Evolutionary conservation across 2,329 filamentous ascomycete genomes (phyloP), one percentile per base, ranked within the genome.

Genomic region (Penicillium digitatum): DNA sequence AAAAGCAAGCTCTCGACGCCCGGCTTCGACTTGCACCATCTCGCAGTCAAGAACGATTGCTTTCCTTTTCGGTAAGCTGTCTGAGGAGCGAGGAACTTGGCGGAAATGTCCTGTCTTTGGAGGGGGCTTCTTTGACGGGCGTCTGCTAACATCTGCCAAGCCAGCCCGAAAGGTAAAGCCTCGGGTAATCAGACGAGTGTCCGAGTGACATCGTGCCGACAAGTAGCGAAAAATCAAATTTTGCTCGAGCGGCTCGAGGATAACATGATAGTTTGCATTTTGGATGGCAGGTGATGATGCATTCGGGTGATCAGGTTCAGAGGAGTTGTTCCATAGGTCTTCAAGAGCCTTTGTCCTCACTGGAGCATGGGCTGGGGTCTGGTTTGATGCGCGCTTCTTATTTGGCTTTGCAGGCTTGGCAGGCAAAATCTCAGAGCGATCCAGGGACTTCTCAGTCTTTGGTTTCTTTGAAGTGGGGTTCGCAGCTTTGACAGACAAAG

Each of bases 11-110:
- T 72, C 72, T 37, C 58, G 24, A 11, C 37, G 42, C 3, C 69
- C 66, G 10, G 69, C 60, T 2, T 37, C 51, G 1, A 77, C 63
- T 14, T 63, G 67, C 5, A 77, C 77, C 78, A 80, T 80, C 61
- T 81, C 78, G 55, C 78, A 81, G 58, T 81, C 78, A 8, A 81
- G 60, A 0, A 69, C 73, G 2, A 81, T 70, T 3, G 73, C 76
- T n/a, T 32, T 31, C 47, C 49, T 52, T 22, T 43, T 56, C 27
- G 34, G 32, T 20, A 32, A 29, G n/a, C 34, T n/a, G 27, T 24
- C 39, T 0, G 47, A 29, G 2, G 37, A 35, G 4, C 38, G 47
- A 51, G 52, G 52, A 5, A 45, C 48, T 32, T 45, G 37, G 27
- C 47, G 52, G 47, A 51, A 55, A 16, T 48, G 51, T 20, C 44